Base-by-base conservation (phyloP, 306 rosid species). In the Cajanus cajan region DNA sequence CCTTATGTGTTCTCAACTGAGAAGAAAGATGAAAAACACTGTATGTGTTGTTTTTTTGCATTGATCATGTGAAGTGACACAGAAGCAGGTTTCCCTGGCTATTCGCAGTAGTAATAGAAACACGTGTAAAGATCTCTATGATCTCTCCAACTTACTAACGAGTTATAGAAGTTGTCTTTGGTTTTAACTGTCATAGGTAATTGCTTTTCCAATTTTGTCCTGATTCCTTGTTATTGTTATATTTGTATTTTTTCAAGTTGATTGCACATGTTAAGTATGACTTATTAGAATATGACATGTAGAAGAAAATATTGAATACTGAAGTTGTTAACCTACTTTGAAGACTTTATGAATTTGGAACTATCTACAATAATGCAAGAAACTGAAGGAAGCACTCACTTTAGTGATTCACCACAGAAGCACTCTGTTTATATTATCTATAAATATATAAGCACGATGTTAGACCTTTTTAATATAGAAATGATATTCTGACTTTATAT, bases 261-360 rank as follows among this genome's bases (percentile, higher is more conserved):
- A 48, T 72, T 15, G 39, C 4, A 16, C 18, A 2, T 41, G 33
- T 36, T 22, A 58, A 34, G 59, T 80, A 72, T 80, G 74, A 73
- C 68, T 80, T 51, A 4, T 7, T 61, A 13, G 66, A 24, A 15
- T 37, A 15, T 37, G n/a, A 47, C 22, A 22, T 54, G 52, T 65
- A 28, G 31, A 41, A 57, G 51, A 69, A 47, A 59, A 21, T 10
- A 4, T 70, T 31, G 71, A 48, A 5, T 69, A 44, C 12, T 57
- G 11, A 2, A 45, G 71, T 78, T 31, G 82, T 78, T 78, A 13
- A 58, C 82, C 82, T 45, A 36, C 77, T 58, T 34, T 68, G 2
- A 41, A 22, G 57, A 24, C 37, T 52, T 28, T 47, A 7, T 18
- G 9, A 4, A 39, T 14, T 7, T 9, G 13, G 11, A n/a, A 28